Conservation (phyloP, 768 basidiomycete genomes). For the Termitomyces titanicus region DNA sequence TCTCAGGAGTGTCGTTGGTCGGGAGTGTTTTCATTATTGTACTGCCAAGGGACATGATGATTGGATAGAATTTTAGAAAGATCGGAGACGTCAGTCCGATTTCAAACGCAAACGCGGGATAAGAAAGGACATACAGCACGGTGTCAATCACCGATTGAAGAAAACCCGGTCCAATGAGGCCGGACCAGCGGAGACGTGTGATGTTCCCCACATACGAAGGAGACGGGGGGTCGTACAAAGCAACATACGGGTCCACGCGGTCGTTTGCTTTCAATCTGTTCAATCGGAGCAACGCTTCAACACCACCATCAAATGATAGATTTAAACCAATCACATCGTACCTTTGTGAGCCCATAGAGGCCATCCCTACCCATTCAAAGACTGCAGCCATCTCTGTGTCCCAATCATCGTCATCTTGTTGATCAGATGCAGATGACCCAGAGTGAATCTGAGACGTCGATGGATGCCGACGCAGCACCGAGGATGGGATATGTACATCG, state of each 20-base stretch:
- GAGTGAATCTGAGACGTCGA: conserved; percentile 5
- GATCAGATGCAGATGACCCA: neutral
- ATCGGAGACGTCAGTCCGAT: neutral
- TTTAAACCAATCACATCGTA: conserved; percentile 18
- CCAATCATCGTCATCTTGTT: conserved; percentile 42
- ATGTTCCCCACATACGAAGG: conserved; percentile 42
- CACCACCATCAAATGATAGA: neutral
- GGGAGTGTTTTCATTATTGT: conserved; percentile 4
- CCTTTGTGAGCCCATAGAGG: conserved; percentile 64
- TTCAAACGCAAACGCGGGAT: neutral
- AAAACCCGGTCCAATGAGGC: conserved; percentile 50
- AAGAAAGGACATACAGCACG: conserved; percentile 28
- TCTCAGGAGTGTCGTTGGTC: neutral
- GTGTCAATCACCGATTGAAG: conserved; percentile 48
- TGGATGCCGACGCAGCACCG: conserved; percentile 26
- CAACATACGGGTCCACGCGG: conserved; percentile 64
- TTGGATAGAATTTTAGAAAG: neutral
- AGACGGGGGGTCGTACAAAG: conserved; percentile 56
- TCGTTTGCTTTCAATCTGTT: conserved; percentile 58
- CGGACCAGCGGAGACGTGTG: conserved; percentile 57
- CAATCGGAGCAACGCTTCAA: neutral
- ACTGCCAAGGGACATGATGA: conserved; percentile 1
- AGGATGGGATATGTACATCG: conserved; percentile 41
- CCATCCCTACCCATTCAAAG: conserved; percentile 78
- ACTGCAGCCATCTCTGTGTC: conserved; percentile 38